These are phyloP conservation scores for Theobroma grandiflorum DNA, from an alignment of 441 rosid species.

Conservation along the genomic window DNA sequence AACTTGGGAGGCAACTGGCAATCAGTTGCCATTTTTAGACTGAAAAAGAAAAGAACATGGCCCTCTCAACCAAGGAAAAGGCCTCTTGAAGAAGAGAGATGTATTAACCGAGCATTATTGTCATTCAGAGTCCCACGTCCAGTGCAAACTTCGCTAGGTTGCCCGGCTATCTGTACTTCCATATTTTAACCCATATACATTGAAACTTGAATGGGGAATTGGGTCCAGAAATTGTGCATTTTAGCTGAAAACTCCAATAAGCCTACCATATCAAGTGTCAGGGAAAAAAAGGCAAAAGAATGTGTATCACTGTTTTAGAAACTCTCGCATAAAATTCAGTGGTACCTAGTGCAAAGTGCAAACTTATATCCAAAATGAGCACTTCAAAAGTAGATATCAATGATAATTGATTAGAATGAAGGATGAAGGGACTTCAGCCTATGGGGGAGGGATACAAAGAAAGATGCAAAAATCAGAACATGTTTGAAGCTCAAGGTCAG, in stretches of 20 bases:
- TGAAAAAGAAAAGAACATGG: background rate
- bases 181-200: background rate
- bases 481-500: background rate
- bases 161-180: background rate
- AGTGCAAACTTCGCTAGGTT: background rate
- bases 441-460: background rate
- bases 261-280: background rate
- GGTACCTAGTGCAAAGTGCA: background rate
- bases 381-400: background rate
- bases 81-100: background rate
- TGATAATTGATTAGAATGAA: background rate
- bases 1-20: background rate
- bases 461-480: background rate
- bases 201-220: background rate
- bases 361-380: background rate
- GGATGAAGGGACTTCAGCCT: background rate
- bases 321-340: background rate
- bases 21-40: background rate
- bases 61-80: background rate
- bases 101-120: background rate
- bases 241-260: background rate
- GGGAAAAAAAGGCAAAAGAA: background rate
- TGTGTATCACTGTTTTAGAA: background rate
- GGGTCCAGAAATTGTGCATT: no score
- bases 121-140: background rate